phyloP scores from a whole-genome alignment of 1,284 basidiomycete genomes.

The Amylostereum areolatum region DNA sequence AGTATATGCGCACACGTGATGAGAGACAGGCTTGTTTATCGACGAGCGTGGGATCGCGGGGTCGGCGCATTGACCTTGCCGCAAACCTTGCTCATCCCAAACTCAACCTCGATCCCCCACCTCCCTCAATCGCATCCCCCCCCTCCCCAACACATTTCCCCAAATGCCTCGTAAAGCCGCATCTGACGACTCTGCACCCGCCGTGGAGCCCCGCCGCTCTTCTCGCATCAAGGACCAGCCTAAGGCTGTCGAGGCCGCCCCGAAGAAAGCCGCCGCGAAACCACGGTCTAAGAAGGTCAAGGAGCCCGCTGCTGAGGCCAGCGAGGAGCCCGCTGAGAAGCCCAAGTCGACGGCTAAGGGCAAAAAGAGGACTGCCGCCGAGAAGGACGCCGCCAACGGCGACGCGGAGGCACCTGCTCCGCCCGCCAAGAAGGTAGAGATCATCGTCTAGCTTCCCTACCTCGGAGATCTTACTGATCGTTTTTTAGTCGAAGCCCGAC shows the following conservation, averaged over 20 bases:
- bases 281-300: conserved; percentile 52
- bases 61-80: too few relatives aligned
- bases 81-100: conserved; percentile 1
- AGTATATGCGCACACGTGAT: too few relatives aligned
- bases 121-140: conserved; percentile 14
- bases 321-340: conserved; percentile 33
- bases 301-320: conserved; percentile 18
- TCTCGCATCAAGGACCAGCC: conserved; percentile 67
- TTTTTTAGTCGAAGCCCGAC: conserved; percentile 16
- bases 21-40: too few relatives aligned
- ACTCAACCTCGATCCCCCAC: conserved; percentile 6
- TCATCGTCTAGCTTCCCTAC: not conserved
- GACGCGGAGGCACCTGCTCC: conserved; percentile 23
- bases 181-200: conserved; percentile 23
- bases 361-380: conserved; percentile 43
- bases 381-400: conserved; percentile 23
- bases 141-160: conserved; percentile 9
- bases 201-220: conserved; percentile 61
- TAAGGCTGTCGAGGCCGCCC: conserved; percentile 35
- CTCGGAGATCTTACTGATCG: conserved; percentile 5
- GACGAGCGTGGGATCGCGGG: too few relatives aligned
- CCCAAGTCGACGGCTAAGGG: conserved; percentile 49
- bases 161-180: conserved; percentile 65
- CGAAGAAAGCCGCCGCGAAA: conserved; percentile 58
- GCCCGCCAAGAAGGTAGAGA: conserved; percentile 26